Evolutionary conservation across 305 asterid genomes (phyloP).

Genomic region (Fraxinus velutina): DNA sequence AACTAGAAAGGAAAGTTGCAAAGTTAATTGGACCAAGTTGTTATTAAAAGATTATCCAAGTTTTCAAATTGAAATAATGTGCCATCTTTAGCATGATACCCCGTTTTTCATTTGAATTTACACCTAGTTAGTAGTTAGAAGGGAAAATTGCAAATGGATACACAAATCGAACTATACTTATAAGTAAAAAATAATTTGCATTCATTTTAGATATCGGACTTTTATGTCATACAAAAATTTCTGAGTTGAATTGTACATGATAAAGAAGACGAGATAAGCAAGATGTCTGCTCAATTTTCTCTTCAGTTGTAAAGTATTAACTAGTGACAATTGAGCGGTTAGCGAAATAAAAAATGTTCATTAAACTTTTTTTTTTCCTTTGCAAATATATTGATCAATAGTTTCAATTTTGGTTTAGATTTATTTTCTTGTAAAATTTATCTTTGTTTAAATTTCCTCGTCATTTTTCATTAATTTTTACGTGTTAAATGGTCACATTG

Average conservation of each 20-base stretch:
- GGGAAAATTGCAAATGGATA: background rate
- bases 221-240: background rate
- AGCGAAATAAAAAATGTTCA: no score
- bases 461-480: background rate
- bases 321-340: background rate
- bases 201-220: background rate
- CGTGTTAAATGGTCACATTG: background rate
- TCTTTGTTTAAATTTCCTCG: background rate
- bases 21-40: background rate
- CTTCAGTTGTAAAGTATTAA: background rate
- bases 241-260: background rate
- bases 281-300: background rate
- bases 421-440: background rate
- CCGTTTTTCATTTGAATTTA: background rate
- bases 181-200: background rate
- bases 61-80: background rate
- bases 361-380: no score
- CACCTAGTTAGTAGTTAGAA: background rate
- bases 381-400: no score
- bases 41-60: background rate
- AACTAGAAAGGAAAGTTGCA: background rate
- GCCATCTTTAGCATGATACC: background rate
- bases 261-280: background rate
- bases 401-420: background rate
- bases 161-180: background rate